Evolutionary conservation across 1,284 basidiomycete genomes (phyloP), one percentile per base, ranked within the genome.

Genomic region (Trichosporon asahii): DNA sequence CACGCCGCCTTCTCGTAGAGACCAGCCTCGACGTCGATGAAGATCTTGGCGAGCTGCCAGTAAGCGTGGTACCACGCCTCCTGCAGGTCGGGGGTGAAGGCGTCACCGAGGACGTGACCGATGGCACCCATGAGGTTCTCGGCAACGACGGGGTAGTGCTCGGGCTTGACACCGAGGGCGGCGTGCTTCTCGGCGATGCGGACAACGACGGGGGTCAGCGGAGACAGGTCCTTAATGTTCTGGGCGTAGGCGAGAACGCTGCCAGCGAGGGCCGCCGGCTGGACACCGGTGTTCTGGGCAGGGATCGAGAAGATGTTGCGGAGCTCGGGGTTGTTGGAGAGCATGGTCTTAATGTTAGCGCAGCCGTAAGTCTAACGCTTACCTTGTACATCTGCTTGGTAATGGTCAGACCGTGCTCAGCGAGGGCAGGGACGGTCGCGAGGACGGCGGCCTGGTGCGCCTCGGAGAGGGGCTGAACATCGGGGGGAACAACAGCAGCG

Each of bases 171-270:
- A 44, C 78, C 76, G 21, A 80, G 73, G 1, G 74, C 74, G 31
- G 78, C 77, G 66, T 81, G 79, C 71, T 80, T 81, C 68, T 80
- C 74, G 1, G 76, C 77, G 35, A 80, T 79, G 6, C 73, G 72
- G 29, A 78, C 72, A 29, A 81, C 79, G n/a, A 75, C 76, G 6
- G 76, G 77, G 1, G 76, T 69, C 7, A 81, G 70, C 0, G 78
- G 76, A 6, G 72, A 74, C 33, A 81, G 75, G 66, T 80, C 76
- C 71, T 81, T 72, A 65, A 81, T 80, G 75, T 79, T 75, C 44
- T 73, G 73, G 14, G 80, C 79, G 74, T 81, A 81, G 25, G 75
- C 80, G 68, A 77, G 72, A 3, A 81, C 74, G 18, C 76, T 69
- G n/a, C 68, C 66, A 9, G 80, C 79, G n/a, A 81, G 76, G 1